phyloP scores from a whole-genome alignment of 169 alveolate species.

The Plasmodium fragile region DNA sequence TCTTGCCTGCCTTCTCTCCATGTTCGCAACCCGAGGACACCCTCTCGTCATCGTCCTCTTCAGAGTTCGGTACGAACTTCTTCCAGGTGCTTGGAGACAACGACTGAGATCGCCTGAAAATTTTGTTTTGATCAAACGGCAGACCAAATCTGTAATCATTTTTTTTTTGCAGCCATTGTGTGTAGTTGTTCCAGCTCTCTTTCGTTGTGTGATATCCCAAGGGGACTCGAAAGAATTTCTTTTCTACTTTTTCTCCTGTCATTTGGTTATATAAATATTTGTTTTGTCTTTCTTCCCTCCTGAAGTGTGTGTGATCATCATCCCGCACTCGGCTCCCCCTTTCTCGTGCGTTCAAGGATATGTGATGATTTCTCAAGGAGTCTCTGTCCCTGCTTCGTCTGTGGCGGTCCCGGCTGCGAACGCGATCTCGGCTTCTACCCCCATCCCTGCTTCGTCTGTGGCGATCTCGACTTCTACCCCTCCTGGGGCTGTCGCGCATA shows the following conservation, averaged over 20 bases:
- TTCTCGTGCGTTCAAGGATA: neutral
- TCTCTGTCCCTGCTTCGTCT: neutral
- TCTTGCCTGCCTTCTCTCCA: neutral
- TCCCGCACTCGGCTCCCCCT: neutral
- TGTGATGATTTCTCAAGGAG: neutral
- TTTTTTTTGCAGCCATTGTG: conserved; percentile 67
- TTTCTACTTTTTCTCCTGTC: conserved; percentile 60
- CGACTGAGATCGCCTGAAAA: conserved; percentile 47
- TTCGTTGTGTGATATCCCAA: conserved; percentile 61
- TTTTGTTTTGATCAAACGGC: conserved; percentile 58
- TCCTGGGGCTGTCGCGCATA: neutral
- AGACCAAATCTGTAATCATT: conserved; percentile 54
- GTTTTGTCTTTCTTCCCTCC: conserved; percentile 1
- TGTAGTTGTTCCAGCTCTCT: conserved; percentile 56
- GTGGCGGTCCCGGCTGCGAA: neutral
- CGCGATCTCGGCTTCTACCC: neutral
- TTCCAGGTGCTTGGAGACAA: conserved; percentile 72
- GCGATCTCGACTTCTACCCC: conserved; percentile 3
- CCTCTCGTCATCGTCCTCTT: neutral
- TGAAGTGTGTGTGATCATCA: neutral
- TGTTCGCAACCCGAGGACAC: neutral
- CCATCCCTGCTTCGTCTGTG: neutral
- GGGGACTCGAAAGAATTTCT: conserved; percentile 33
- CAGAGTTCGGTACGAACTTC: conserved; percentile 25
- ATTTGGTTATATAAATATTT: conserved; percentile 43